Conservation (phyloP, 305 asterid genomes). For the Euphrasia arctica region DNA sequence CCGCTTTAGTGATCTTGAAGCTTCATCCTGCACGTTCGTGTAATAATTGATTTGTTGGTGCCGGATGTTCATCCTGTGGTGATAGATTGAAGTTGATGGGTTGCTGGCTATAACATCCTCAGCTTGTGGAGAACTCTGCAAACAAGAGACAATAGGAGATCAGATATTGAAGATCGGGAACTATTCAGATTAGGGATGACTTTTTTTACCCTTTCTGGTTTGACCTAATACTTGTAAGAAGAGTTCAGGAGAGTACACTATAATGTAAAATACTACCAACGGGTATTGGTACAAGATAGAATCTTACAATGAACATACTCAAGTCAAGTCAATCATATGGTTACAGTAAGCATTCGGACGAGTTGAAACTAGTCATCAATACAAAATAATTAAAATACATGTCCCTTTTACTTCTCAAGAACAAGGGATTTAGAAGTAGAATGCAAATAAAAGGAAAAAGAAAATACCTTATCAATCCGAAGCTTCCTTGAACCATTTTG, state of each 20-base stretch:
- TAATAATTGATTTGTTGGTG: slow-evolving; percentile 29
- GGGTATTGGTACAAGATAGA: too few species aligned
- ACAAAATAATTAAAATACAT: background rate
- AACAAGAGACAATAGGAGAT: slow-evolving; percentile 28
- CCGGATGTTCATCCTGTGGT: slow-evolving; percentile 36
- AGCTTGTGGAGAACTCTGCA: slow-evolving; percentile 46
- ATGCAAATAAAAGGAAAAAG: slow-evolving; percentile 2
- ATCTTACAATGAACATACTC: slow-evolving; percentile 4
- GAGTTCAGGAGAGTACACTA: too few species aligned
- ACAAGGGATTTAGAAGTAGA: slow-evolving; percentile 7
- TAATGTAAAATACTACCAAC: too few species aligned
- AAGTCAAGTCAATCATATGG: too few species aligned
- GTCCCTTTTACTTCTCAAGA: too few species aligned
- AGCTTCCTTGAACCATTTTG: slow-evolving; percentile 44
- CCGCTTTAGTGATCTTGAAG: slow-evolving; percentile 58
- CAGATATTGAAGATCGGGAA: slow-evolving; percentile 17
- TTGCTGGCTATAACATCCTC: slow-evolving; percentile 38
- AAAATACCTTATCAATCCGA: slow-evolving; percentile 46
- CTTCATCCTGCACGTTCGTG: slow-evolving; percentile 18
- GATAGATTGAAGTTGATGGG: slow-evolving; percentile 41
- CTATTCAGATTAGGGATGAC: background rate
- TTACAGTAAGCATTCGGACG: background rate
- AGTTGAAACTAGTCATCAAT: background rate
- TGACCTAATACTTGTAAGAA: too few species aligned
- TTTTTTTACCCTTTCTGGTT: too few species aligned